Evolutionary conservation across 306 rosid species (phyloP).

Genomic region (Cicer cuneatum): DNA sequence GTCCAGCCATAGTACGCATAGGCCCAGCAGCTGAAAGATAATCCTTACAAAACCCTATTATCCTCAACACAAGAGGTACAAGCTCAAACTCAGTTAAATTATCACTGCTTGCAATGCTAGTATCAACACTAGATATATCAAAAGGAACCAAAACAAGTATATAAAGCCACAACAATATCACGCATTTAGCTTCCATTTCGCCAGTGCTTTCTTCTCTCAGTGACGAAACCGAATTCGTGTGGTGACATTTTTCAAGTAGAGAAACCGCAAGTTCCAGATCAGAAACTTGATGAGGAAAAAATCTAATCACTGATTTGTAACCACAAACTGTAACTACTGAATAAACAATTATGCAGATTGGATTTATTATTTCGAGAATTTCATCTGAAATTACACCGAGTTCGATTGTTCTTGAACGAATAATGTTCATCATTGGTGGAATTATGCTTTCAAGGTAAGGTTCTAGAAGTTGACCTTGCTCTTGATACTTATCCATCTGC

Average conservation of each 20-base stretch:
- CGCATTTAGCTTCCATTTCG: conserved; percentile 92
- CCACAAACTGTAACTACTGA: conserved; percentile 86
- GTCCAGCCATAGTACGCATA: conserved; percentile 88
- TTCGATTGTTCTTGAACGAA: conserved; percentile 73
- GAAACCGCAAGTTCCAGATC: conserved; percentile 95
- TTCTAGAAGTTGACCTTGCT: conserved; percentile 92
- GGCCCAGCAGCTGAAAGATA: conserved; percentile 88
- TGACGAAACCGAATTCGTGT: conserved; percentile 60
- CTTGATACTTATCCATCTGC: conserved; percentile 97
- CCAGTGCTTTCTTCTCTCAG: conserved; percentile 87
- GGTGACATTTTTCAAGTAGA: conserved; percentile 78
- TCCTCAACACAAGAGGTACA: conserved; percentile 82
- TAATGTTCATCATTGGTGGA: conserved; percentile 77
- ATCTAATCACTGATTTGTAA: conserved; percentile 84
- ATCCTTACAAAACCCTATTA: conserved; percentile 81
- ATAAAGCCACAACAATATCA: conserved; percentile 88
- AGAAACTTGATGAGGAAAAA: conserved; percentile 94
- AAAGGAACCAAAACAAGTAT: conserved; percentile 94
- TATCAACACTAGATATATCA: conserved; percentile 86
- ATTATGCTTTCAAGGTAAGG: conserved; percentile 91
- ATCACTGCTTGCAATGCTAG: conserved; percentile 67
- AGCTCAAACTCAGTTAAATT: conserved; percentile 62
- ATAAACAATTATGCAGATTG: conserved; percentile 77
- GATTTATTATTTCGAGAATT: conserved; percentile 76
- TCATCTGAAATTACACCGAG: conserved; percentile 63